Conservation (phyloP, 2,329 filamentous ascomycete species). For the Didymella glomerata region DNA sequence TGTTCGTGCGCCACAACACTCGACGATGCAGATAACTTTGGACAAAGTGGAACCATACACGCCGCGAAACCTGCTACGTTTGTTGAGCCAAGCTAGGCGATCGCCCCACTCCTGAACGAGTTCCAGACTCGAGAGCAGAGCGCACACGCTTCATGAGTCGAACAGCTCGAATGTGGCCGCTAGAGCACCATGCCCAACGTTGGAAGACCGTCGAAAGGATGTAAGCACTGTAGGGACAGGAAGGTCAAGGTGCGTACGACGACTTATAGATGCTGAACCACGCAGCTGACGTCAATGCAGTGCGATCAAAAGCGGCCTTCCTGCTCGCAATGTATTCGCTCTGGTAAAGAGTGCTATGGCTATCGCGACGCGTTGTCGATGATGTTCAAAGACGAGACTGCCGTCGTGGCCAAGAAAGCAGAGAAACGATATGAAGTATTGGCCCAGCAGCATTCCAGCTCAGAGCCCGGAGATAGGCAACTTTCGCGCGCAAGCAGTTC, state of each 20-base stretch:
- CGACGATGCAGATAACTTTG: neutral
- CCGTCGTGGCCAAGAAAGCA: slow-evolving; percentile 37
- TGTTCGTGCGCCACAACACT: neutral
- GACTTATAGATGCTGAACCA: neutral
- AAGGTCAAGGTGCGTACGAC: slow-evolving; percentile 39
- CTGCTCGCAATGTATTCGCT: slow-evolving; percentile 44
- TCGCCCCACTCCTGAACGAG: slow-evolving; percentile 1
- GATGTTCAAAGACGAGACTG: slow-evolving; percentile 46
- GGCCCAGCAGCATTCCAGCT: slow-evolving; percentile 21
- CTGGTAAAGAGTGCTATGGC: slow-evolving; percentile 39
- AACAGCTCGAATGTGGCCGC: slow-evolving; percentile 13
- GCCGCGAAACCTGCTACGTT: neutral
- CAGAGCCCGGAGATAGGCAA: neutral
- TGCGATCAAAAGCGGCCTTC: slow-evolving; percentile 47
- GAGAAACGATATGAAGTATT: slow-evolving; percentile 37
- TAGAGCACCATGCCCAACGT: slow-evolving; percentile 40
- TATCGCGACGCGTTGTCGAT: slow-evolving; percentile 43
- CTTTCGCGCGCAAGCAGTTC: neutral
- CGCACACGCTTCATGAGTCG: neutral
- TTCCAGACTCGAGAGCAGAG: neutral
- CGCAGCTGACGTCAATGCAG: slow-evolving; percentile 21
- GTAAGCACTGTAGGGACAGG: slow-evolving; percentile 42
- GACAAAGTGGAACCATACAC: neutral
- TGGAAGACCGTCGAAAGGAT: slow-evolving; percentile 44
- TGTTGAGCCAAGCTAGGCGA: slow-evolving; percentile 10